phyloP scores from a whole-genome alignment of 371 early-diverging fungal species.

The Mortierella sp. region DNA sequence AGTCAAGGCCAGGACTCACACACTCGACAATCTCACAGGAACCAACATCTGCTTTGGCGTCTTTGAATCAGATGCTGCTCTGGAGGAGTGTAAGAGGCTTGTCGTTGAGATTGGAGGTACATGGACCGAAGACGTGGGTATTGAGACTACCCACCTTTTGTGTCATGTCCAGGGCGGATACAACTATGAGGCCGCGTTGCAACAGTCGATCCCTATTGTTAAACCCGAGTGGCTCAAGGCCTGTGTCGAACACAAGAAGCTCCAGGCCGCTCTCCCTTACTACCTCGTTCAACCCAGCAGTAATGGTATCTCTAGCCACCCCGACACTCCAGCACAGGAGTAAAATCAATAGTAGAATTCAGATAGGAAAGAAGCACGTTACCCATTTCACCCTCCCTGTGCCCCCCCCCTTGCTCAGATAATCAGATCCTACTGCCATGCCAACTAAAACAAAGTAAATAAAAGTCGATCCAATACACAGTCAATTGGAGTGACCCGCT shows the following conservation, averaged over 20 bases:
- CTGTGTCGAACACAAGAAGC: constrained; percentile 89
- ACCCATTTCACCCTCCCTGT: not conserved
- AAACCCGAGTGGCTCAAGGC: constrained; percentile 95
- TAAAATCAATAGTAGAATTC: not conserved
- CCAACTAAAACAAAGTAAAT: not conserved
- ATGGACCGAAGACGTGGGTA: constrained; percentile 88
- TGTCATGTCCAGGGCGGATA: constrained; percentile 87
- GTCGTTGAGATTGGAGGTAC: constrained; percentile 90
- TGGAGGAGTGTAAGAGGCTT: constrained; percentile 82
- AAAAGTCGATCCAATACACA: not conserved
- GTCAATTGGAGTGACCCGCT: not conserved
- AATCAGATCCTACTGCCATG: not conserved
- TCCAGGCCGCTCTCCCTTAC: constrained; percentile 78
- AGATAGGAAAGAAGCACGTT: not conserved
- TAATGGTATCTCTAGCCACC: constrained; percentile 38
- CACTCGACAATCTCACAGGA: constrained; percentile 95
- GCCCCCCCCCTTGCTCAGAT: not conserved
- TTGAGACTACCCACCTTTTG: constrained; percentile 93
- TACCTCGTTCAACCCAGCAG: constrained; percentile 59
- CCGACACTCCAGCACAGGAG: constrained; percentile 32
- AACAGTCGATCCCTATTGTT: constrained; percentile 93
- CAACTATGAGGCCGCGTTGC: constrained; percentile 90
- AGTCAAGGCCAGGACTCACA: constrained; percentile 86
- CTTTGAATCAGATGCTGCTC: constrained; percentile 73
- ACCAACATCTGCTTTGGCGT: constrained; percentile 93